Evolutionary conservation across 768 basidiomycete species (phyloP).

Genomic region (Lentinula detonsa): DNA sequence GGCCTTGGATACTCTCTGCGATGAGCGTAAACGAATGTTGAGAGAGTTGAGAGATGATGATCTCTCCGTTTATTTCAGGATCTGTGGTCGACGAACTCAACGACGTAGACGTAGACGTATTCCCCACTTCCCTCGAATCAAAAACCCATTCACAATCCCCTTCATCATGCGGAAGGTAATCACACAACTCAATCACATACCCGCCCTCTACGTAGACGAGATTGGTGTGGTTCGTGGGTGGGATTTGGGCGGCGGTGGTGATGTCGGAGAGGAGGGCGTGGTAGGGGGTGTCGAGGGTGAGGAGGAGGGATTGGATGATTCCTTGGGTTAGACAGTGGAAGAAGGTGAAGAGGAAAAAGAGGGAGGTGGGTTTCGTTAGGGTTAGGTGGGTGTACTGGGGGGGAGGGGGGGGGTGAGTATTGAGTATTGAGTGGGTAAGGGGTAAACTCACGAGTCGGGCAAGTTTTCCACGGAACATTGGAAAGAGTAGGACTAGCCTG

Average conservation of each 20-base stretch:
- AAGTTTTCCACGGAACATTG: too few species aligned
- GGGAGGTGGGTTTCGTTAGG: conserved; percentile 22
- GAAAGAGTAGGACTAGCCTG: too few species aligned
- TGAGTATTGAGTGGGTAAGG: too few species aligned
- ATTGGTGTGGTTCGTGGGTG: conserved; percentile 28
- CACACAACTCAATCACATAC: conserved; percentile 36
- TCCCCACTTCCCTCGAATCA: neutral
- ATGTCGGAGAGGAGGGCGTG: conserved; percentile 29
- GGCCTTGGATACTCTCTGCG: neutral
- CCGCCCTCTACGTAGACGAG: conserved; percentile 20
- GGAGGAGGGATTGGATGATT: conserved; percentile 43
- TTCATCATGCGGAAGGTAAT: conserved; percentile 30
- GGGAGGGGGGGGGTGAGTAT: too few species aligned
- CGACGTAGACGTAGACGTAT: too few species aligned
- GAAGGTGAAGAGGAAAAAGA: conserved; percentile 47
- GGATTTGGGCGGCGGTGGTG: conserved; percentile 28
- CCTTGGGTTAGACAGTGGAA: conserved; percentile 48
- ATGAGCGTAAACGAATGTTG: too few species aligned
- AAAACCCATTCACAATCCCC: conserved; percentile 30
- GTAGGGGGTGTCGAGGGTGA: conserved; percentile 37
- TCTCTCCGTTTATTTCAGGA: neutral
- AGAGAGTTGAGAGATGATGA: too few species aligned
- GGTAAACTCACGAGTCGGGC: too few species aligned
- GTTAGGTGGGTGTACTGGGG: too few species aligned
- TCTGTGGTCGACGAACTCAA: neutral